Percentiles rank a stretch among this genome's conserved stretches.
These are phyloP conservation scores for Cladosporium sphaerospermum DNA, from an alignment of 2,329 filamentous ascomycete genomes.

Conservation along the genomic window DNA sequence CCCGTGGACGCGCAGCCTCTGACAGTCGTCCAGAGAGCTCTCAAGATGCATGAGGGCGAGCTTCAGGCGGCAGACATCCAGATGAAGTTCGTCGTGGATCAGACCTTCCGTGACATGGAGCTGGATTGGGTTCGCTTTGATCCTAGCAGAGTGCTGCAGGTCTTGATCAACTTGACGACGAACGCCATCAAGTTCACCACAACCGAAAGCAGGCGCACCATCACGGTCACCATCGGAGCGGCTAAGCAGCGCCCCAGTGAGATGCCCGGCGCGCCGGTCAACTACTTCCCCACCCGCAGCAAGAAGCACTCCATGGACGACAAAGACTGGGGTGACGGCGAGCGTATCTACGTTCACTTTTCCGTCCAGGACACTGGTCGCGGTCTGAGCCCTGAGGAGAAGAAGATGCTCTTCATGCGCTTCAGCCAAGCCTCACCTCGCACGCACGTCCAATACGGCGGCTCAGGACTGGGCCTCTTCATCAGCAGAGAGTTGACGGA, in stretches of 20 bases:
- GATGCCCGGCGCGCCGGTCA: constrained; percentile 41
- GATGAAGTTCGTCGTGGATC: constrained; percentile 57
- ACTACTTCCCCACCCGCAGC: constrained; percentile 55
- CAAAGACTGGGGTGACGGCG: constrained; percentile 63
- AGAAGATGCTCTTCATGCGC: constrained; percentile 67
- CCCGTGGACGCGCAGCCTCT: constrained; percentile 64
- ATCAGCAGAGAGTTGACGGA: constrained; percentile 75
- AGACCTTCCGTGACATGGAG: constrained; percentile 52
- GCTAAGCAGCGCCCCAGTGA: constrained; percentile 50
- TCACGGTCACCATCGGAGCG: constrained; percentile 60
- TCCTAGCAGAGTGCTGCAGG: constrained; percentile 67
- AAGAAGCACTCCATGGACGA: constrained; percentile 45
- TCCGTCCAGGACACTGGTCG: constrained; percentile 72
- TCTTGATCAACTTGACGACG: constrained; percentile 72
- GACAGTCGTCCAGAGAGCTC: constrained; percentile 57
- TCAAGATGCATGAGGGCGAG: constrained; percentile 76
- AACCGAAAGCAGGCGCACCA: constrained; percentile 54
- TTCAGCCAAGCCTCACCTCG: constrained; percentile 72
- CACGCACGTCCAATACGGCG: constrained; percentile 73
- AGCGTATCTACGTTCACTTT: constrained; percentile 62
- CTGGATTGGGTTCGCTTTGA: constrained; percentile 68
- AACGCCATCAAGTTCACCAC: constrained; percentile 81
- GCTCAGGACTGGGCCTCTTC: constrained; percentile 71
- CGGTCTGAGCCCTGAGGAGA: constrained; percentile 59
- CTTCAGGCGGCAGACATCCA: constrained; percentile 62